A percentile compares a stretch with the other conserved stretches of the same genome.
These are phyloP conservation scores for Cajanus cajan DNA, from an alignment of 306 rosid species.

Conservation along the genomic window DNA sequence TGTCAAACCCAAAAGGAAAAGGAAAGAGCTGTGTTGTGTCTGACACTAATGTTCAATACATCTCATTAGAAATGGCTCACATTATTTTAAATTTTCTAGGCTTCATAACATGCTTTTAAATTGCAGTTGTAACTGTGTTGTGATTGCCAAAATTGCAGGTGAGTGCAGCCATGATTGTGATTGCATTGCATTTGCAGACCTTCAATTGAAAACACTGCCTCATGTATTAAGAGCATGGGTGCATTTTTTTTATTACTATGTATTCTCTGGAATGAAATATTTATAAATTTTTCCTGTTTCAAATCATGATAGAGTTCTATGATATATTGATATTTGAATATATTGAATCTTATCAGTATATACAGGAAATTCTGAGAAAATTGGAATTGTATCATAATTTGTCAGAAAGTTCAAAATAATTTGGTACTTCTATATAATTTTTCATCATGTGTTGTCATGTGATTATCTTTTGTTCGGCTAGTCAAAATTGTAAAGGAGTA, in stretches of 20 bases:
- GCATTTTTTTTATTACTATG: background rate
- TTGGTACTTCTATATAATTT: background rate
- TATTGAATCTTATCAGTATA: background rate
- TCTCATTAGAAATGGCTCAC: background rate
- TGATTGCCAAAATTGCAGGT: background rate
- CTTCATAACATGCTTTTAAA: background rate
- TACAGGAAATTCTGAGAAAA: background rate
- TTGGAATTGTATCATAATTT: background rate
- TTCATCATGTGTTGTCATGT: background rate
- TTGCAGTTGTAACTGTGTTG: background rate
- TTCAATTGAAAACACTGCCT: background rate
- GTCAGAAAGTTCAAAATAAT: background rate
- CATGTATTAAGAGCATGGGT: background rate
- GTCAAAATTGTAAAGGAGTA: background rate
- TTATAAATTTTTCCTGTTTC: background rate
- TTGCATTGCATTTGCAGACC: background rate
- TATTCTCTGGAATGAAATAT: background rate
- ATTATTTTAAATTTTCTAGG: background rate
- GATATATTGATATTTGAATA: background rate
- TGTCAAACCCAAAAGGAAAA: background rate
- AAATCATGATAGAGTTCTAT: background rate
- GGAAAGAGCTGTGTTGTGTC: background rate
- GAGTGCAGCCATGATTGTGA: background rate
- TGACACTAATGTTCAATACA: slow-evolving; percentile 8
- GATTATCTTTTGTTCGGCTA: background rate